Conservation (phyloP, 2,329 filamentous ascomycete genomes). For the Pseudomassariella vexata region DNA sequence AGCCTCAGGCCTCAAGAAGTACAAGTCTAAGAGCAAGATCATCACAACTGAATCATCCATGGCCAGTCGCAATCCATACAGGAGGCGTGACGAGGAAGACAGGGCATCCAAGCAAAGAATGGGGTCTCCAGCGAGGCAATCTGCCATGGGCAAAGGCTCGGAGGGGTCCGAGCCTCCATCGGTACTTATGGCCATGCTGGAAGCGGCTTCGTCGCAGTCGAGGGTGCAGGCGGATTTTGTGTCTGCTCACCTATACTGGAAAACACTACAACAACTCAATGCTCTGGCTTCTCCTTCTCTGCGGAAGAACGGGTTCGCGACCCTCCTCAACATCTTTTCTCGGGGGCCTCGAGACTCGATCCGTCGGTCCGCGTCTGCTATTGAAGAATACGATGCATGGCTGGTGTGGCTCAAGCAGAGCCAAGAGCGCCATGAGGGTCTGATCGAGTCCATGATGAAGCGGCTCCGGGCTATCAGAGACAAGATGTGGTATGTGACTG, state of each 20-base stretch:
- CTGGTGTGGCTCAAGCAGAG: conserved; percentile 79
- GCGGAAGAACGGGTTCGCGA: conserved; percentile 63
- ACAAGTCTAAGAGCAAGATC: conserved; percentile 54
- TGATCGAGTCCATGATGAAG: conserved; percentile 69
- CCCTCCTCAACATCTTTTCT: conserved; percentile 68
- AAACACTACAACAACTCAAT: conserved; percentile 69
- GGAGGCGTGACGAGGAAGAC: conserved; percentile 26
- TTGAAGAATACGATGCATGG: conserved; percentile 76
- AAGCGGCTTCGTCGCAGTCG: conserved; percentile 70
- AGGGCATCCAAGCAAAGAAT: conserved; percentile 17
- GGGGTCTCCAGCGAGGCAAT: conserved; percentile 19
- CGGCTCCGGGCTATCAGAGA: conserved; percentile 72
- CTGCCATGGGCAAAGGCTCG: conserved; percentile 16
- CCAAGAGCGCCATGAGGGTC: conserved; percentile 69
- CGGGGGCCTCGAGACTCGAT: conserved; percentile 66
- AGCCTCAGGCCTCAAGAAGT: conserved; percentile 54
- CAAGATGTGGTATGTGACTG: conserved; percentile 98
- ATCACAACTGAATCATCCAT: conserved; percentile 45
- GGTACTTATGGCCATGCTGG: conserved; percentile 66
- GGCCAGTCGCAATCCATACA: conserved; percentile 55
- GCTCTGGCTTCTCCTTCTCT: conserved; percentile 55
- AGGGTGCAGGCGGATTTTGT: conserved; percentile 78
- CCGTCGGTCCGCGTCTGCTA: conserved; percentile 62
- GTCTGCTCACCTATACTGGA: conserved; percentile 79
- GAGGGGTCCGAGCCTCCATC: conserved; percentile 36